phyloP scores from a whole-genome alignment of 805 yeast genomes.

The Zygoascus biomembranicola region DNA sequence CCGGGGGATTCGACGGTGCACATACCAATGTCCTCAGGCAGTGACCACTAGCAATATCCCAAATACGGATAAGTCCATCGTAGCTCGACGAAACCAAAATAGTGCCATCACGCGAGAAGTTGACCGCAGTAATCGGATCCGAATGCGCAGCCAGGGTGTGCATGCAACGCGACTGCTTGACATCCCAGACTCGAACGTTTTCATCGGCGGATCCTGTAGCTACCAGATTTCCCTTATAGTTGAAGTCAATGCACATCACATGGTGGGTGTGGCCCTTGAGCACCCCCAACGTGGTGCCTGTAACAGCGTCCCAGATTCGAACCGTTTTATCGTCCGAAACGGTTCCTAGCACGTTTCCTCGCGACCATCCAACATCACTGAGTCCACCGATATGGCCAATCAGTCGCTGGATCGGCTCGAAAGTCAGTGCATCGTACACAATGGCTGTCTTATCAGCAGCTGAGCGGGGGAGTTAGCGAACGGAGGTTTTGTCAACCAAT shows the following conservation, averaged over 20 bases:
- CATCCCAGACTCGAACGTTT: slow-evolving; percentile 86
- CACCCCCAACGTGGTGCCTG: slow-evolving; percentile 33
- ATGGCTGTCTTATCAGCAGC: slow-evolving; percentile 51
- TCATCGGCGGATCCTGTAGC: slow-evolving; percentile 86
- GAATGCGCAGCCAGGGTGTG: slow-evolving; percentile 87
- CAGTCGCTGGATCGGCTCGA: slow-evolving; percentile 28
- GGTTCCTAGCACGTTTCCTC: slow-evolving; percentile 64
- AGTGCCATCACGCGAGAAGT: slow-evolving; percentile 70
- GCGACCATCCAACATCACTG: slow-evolving; percentile 71
- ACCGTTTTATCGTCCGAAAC: slow-evolving; percentile 82
- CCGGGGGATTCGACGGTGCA: slow-evolving; percentile 70
- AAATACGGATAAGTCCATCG: slow-evolving; percentile 84
- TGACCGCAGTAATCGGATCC: slow-evolving; percentile 74
- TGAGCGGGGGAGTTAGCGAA: slow-evolving; percentile 8
- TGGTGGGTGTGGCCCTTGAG: slow-evolving; percentile 80
- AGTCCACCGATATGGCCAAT: slow-evolving; percentile 64
- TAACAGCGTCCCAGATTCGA: slow-evolving; percentile 54
- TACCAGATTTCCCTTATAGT: slow-evolving; percentile 65
- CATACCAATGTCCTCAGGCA: slow-evolving; percentile 77
- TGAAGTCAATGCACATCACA: slow-evolving; percentile 64
- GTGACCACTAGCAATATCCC: slow-evolving; percentile 84
- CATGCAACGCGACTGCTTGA: slow-evolving; percentile 55
- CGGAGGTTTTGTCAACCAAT: background rate
- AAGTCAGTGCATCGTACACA: slow-evolving; percentile 43
- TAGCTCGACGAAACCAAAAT: slow-evolving; percentile 79